Base-by-base conservation (phyloP, 768 basidiomycete species). In the Xanthoconium purpureum region DNA sequence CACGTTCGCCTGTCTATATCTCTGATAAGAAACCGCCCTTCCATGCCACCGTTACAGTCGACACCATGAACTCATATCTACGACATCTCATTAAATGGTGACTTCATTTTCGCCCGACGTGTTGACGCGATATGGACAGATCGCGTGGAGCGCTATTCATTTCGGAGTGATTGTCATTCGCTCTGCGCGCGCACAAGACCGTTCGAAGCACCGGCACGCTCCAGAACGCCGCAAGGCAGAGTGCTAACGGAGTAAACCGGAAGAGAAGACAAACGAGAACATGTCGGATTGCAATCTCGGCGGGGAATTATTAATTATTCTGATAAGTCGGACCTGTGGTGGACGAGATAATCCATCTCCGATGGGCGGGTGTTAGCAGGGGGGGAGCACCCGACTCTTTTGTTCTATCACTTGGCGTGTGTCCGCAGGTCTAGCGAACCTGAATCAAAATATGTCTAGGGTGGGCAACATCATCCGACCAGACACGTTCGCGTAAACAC, bases 71-170 rank as follows among this genome's bases (percentile, higher is more conserved):
- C 47, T n/a, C 45, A 46, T 29, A 56, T 58, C 45, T 55, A 40
- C 47, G 38, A 52, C 45, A 17, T 40, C 7, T 51, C 37, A 24
- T 47, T 15, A 51, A 24, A 50, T 36, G 30, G 50, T 47, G 14
- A 15, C 12, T 53, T 58, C 55, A 58, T 55, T 58, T 44, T 53
- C 33, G 20, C 24, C 44, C 43, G 20, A 36, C 46, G 45, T 45
- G 39, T 20, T 54, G 32, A 45, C 14, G 47, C 47, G 50, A 55
- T 62, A 62, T 48, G 47, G 39, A 52, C 29, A 18, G 36, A 47
- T 59, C 61, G 57, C 66, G 53, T 66, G 66, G 48, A 59, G 48
- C 33, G 36, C 20, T 50, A 18, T 50, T 66, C 62, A 64, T 64
- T 57, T 69, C 59, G 49, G 54, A 57, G 49, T 37, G 55, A 40